Evolutionary conservation across 495 filamentous ascomycete genomes (phyloP), one percentile per base, ranked within the genome.

Genomic region (Hamigera avellanea): DNA sequence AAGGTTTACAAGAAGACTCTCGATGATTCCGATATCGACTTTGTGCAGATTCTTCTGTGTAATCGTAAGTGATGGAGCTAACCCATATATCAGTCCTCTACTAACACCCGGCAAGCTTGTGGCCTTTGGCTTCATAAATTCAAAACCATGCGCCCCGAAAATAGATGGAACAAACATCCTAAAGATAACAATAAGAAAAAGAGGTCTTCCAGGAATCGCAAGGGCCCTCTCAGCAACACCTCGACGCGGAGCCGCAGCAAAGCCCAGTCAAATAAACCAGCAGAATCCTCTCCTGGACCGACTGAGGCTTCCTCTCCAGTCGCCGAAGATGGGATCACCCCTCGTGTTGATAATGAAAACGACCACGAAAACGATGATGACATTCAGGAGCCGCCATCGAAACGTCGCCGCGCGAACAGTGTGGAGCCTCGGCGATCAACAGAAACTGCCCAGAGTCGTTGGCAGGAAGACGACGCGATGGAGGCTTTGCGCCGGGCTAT

Each of bases 91-190:
- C 10, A 30, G 32, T 30, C 26, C 19, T n/a, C 13, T 39, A 39
- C 54, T 61, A 42, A 62, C 44, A 35, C 32, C 23, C 14, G 30
- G 39, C 21, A 34, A 76, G 74, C 91, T 46, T 98, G 91, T 49
- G 91, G 91, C 10, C 71, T 98, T 21, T 98, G 86, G 87, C 73
- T 95, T 40, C 75, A 78, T 28, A 95, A 93, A 45, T 83, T 80
- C 51, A 86, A 83, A 50, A 66, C 54, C 19, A 93, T 93, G 70
- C 74, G 91, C 6, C 91, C 91, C 1, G 66, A 76, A 33, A 75
- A 85, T 30, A 75, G 78, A 40, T 98, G 89, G 89, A 78, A 79
- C 41, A 81, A 81, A 36, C 69, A 78, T 18, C 42, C 43, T 43
- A 36, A 59, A 51, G 45, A 64, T 39, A 67, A 59, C 50, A 44